Conservation (phyloP, 768 basidiomycete genomes). For the Leucocoprinus sp. region DNA sequence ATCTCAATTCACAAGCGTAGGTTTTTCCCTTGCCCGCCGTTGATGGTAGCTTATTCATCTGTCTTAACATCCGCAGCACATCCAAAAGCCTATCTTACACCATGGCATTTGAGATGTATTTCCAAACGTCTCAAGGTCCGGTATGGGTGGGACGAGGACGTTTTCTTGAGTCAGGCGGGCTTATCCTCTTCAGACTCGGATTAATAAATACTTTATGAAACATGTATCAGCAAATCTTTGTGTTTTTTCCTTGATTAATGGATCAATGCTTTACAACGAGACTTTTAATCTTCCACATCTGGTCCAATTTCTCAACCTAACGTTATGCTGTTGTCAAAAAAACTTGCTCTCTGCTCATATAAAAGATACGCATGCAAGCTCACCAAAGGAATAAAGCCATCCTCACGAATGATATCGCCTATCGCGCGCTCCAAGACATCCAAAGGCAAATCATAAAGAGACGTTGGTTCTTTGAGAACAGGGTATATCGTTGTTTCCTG, state of each 20-base stretch:
- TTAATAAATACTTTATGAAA: neutral
- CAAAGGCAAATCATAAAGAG: constrained; percentile 46
- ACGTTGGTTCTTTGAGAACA: constrained; percentile 35
- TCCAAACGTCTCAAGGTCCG: constrained; percentile 49
- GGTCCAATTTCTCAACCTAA: constrained; percentile 14
- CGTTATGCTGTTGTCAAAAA: neutral
- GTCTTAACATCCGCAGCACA: constrained; percentile 42
- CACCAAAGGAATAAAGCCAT: constrained; percentile 74
- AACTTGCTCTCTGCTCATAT: neutral
- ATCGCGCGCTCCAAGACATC: constrained; percentile 49
- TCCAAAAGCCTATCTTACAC: constrained; percentile 58
- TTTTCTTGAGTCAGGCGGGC: constrained; percentile 24
- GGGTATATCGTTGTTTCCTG: constrained; percentile 12
- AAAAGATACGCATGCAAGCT: constrained; percentile 15
- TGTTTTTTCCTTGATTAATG: neutral
- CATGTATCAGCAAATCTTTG: neutral
- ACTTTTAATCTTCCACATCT: constrained; percentile 15
- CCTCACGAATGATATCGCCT: constrained; percentile 57
- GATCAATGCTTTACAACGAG: neutral
- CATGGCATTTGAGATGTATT: constrained; percentile 40
- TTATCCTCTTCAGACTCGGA: constrained; percentile 1
- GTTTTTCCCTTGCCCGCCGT: constrained; percentile 12
- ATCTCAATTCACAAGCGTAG: constrained; percentile 75
- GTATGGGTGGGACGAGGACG: constrained; percentile 60
- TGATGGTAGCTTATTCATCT: constrained; percentile 10